Evolutionary conservation across 805 yeast species (phyloP), one percentile per base, ranked within the genome.

Genomic region (Metschnikowia drakensbergensis): DNA sequence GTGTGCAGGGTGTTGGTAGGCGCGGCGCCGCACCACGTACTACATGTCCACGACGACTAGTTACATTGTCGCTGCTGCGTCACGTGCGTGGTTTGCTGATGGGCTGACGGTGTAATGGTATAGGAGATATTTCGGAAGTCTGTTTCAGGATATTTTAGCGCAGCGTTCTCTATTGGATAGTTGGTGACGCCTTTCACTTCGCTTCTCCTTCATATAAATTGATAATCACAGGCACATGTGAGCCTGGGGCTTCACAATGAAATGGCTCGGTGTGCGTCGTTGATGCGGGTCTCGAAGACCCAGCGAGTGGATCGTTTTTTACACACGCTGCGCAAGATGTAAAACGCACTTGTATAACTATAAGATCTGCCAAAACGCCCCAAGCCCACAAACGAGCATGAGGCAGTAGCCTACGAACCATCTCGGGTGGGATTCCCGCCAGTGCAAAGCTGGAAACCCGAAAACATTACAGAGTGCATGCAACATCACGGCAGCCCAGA

Each of bases 381-480:
- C 17, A 3, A 69, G 49, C 0, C 89, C 88, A 0, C 59, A 47
- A 0, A 72, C 50, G 25, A 82, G 58, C 50, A 81, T 54, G 0
- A 37, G 37, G 57, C 69, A 71, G 53, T 79, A 79, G 1, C 57
- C 36, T 13, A 35, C 47, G 45, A 49, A 40, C 36, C 47, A 47
- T 26, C 47, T 49, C 3, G 59, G 59, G 26, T 55, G 58, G 11
- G 47, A 28, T n/a, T 33, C 27, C 7, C 33, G 46, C 13, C 62
- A 51, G 3, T 48, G 53, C 17, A 65, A 11, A 2, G 51, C 52
- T 3, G 96, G 96, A 34, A 87, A 75, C 0, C 94, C 91, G 66
- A 83, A 70, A 46, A 74, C 65, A 61, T 88, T 88, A 62, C 96
- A 88, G 48, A 83, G 72, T 1, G 75, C 59, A 61, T 88, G 96